Base-by-base conservation (phyloP, 169 alveolate genomes). In the Babesia sp. region DNA sequence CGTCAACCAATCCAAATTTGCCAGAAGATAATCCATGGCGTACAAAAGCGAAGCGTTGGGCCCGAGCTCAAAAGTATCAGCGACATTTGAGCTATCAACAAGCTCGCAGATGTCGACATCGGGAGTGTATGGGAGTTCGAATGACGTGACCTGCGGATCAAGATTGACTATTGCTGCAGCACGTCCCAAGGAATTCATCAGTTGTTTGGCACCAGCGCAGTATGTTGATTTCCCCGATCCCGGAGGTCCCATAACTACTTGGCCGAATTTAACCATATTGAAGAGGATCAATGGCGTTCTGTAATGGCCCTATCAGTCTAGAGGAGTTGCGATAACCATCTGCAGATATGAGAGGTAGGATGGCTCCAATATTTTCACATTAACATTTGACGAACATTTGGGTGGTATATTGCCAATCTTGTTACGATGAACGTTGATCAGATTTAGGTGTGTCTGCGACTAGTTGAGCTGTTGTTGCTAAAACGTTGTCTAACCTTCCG, bases 31-130 rank as follows among this genome's bases (percentile, higher is more conserved):
- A 68, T 97, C 99, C 96, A 96, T 94, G 64, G 97, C 95, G 82
- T 92, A 96, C 18, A 96, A 59, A 76, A 97, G 68, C 7, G 96
- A 93, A 3, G 99, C 99, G 79, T 97, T 97, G 0, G 99, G 99
- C 0, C 99, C 99, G 36, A 97, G 92, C 41, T 85, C 86, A 39
- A 83, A 45, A 53, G 87, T 92, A 33, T 87, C 63, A 94, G 96
- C 93, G 20, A 95, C 98, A 29, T 91, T 95, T 20, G 81, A 87
- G 29, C 92, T 80, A 50, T 86, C 92, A 11, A 96, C 90, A 53
- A 97, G 84, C 18, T 95, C 98, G 33, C 96, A 70, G 3, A 97
- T 90, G 73, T 96, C 96, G 28, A 97, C 81, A 77, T 83, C 93
- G 20, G 95, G 93, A 37, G 85, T 56, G 45, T 91, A 92, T 33